A percentile compares a stretch with the other conserved stretches of the same genome.
These are phyloP conservation scores for Claviceps fusiformis DNA, from an alignment of 2,329 filamentous ascomycete genomes.

Conservation along the genomic window DNA sequence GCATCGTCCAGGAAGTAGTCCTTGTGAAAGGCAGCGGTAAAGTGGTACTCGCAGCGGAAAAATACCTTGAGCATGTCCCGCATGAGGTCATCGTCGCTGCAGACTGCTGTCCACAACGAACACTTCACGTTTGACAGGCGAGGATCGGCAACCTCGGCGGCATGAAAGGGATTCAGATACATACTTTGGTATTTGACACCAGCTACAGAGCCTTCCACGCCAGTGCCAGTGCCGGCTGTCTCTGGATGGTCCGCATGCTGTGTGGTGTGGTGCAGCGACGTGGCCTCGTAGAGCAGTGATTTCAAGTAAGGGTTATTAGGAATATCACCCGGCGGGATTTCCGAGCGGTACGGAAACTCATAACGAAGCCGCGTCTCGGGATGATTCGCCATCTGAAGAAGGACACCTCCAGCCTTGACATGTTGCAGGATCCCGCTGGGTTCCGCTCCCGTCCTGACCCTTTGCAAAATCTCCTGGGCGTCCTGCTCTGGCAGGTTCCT, in stretches of 20 bases:
- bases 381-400: conserved; percentile 23
- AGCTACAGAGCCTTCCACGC: background rate
- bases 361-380: conserved; percentile 26
- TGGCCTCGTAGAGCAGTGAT: conserved; percentile 14
- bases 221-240: background rate
- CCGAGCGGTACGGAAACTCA: conserved; percentile 21
- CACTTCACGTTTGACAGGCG: conserved; percentile 15
- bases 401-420: conserved; percentile 21
- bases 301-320: conserved; percentile 14
- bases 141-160: conserved; percentile 21
- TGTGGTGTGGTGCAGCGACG: conserved; percentile 5
- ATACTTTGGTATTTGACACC: conserved; percentile 7
- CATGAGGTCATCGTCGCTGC: conserved; percentile 21
- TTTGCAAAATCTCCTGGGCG: conserved; percentile 19
- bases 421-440: conserved; percentile 18
- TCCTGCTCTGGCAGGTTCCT: conserved; percentile 14
- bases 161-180: conserved; percentile 24
- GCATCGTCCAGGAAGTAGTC: conserved; percentile 27
- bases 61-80: conserved; percentile 15
- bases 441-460: conserved; percentile 22
- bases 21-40: conserved; percentile 23
- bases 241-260: background rate
- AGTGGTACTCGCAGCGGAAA: conserved; percentile 23
- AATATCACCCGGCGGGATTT: conserved; percentile 10
- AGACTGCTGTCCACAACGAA: conserved; percentile 24